Base-by-base conservation (phyloP, 225 moss, liverwort and hornwort species). In the Climacium dendroides region DNA sequence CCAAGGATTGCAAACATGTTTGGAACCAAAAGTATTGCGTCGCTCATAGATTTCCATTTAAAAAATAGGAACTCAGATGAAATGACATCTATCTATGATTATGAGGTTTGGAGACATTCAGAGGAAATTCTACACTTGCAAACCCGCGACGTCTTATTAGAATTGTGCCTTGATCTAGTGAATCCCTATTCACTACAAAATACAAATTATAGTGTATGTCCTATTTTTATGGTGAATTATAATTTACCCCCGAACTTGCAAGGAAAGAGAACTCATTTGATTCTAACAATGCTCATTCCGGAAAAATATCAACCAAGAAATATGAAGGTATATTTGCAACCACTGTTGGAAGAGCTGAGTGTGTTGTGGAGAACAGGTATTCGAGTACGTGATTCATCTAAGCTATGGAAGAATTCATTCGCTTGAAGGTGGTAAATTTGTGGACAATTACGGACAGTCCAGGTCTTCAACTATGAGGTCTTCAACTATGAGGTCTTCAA, bases 401-500 rank as follows among this genome's bases (percentile, higher is more conserved):
- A 18, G 30, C 3, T 29, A 0, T 0, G 6, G 0, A 11, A 29
- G 0, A 18, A 0, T 29, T 28, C 18, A 1, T 73, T 6, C 25
- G 18, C 18, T 18, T 47, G 1, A 45, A 29, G 10, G 18, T 73
- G 1, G 4, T 73, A 1, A 47, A 73, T 47, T 0, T 73, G 0
- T 73, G 3, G 2, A 47, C 47, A 6, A 73, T 47, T 0, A 47
- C 2, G 1, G 1, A 72, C 8, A 72, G 72, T 1, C 16, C 3
- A 16, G 0, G 26, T 9, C 28, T n/a, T n/a, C n/a, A n/a, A n/a
- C n/a, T n/a, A n/a, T n/a, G n/a, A n/a, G n/a, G n/a, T n/a, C n/a
- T n/a, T n/a, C n/a, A n/a, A n/a, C n/a, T n/a, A n/a, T n/a, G n/a
- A n/a, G n/a, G n/a, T n/a, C 26, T 71, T 1, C 43, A 71, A 26